Evolutionary conservation across 2,329 filamentous ascomycete genomes (phyloP).

Genomic region (Pseudogymnoascus sp.): DNA sequence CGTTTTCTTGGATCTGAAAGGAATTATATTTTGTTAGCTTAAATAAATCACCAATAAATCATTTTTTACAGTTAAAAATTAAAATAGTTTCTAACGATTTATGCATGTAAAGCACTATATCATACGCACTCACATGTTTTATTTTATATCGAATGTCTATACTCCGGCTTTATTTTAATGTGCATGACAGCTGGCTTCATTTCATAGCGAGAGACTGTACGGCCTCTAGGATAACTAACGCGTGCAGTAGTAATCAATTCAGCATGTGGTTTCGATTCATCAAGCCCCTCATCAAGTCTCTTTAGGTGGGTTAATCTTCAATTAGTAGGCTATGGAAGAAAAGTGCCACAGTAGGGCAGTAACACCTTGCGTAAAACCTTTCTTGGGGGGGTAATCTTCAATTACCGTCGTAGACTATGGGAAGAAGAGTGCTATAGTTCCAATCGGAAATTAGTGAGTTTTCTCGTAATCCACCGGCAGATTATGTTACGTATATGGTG

Average conservation of each 20-base stretch:
- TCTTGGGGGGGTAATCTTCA: no score
- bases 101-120: neutral
- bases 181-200: neutral
- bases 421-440: neutral
- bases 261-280: constrained; percentile 19
- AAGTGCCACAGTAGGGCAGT: neutral
- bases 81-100: neutral
- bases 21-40: neutral
- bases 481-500: neutral
- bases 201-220: constrained; percentile 20
- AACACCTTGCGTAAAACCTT: neutral
- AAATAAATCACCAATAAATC: neutral
- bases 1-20: neutral
- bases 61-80: neutral
- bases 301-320: neutral
- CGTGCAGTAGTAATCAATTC: constrained; percentile 20
- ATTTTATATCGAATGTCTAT: neutral
- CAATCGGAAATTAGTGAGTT: neutral
- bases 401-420: neutral
- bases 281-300: constrained; percentile 19
- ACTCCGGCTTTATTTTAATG: neutral
- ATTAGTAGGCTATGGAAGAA: no score
- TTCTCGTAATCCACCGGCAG: neutral
- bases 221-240: constrained; percentile 16
- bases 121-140: no score